Conservation (phyloP, 306 rosid genomes). For the Acacia acuminata region DNA sequence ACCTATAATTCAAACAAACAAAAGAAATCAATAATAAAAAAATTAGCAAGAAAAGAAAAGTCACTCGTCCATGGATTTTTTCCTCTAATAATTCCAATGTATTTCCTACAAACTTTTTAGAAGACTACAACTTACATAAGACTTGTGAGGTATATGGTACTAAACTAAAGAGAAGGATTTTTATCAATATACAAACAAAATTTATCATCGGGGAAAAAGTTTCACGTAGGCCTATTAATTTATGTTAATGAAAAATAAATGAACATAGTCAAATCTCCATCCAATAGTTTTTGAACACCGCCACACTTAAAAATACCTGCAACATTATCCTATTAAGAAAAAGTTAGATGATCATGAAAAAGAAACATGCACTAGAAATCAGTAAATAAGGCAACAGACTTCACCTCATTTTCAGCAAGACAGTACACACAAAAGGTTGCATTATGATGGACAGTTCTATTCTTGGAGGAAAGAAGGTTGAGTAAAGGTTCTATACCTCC, state of each 20-base stretch:
- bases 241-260: constrained; percentile 10
- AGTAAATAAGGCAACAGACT: constrained; percentile 27
- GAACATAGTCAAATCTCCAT: constrained; percentile 66
- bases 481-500: constrained; percentile 80
- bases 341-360: constrained; percentile 6
- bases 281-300: constrained; percentile 74
- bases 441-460: constrained; percentile 50
- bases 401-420: constrained; percentile 88
- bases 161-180: background rate
- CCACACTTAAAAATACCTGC: constrained; percentile 75
- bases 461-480: constrained; percentile 52
- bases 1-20: background rate
- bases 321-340: constrained; percentile 67
- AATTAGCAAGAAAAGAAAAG: background rate
- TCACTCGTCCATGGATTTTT: constrained; percentile 77
- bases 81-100: constrained; percentile 79
- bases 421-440: constrained; percentile 62
- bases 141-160: constrained; percentile 11
- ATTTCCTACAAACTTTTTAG: constrained; percentile 76
- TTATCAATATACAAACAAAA: too few relatives aligned
- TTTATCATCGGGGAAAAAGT: constrained; percentile 3
- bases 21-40: too few relatives aligned
- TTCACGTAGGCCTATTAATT: background rate
- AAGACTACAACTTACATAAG: constrained; percentile 55
- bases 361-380: constrained; percentile 10